Percentiles rank a stretch among this genome's conserved stretches.
Conservation (phyloP, 2,329 filamentous ascomycete species). For the Graphiopsis chlorocephala region DNA sequence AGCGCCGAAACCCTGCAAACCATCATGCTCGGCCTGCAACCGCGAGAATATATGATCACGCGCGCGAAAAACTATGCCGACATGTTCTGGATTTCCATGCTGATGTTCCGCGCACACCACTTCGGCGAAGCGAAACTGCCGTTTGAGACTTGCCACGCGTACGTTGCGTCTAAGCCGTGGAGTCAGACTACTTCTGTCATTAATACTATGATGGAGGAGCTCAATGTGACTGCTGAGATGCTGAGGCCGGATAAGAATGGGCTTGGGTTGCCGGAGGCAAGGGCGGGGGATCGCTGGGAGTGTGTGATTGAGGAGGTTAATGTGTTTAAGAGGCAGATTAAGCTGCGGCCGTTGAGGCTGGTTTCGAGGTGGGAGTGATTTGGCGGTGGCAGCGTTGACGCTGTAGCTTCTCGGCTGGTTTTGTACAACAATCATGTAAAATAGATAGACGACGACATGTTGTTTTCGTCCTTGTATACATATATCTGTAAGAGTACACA, state of each 20-base stretch:
- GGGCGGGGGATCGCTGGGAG: conserved; percentile 48
- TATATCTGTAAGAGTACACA: not conserved
- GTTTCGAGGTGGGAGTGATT: conserved; percentile 22
- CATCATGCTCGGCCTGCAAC: conserved; percentile 47
- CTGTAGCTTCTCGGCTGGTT: not conserved
- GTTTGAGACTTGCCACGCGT: conserved; percentile 40
- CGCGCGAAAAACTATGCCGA: conserved; percentile 35
- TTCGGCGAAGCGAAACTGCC: conserved; percentile 54
- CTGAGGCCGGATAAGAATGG: conserved; percentile 16
- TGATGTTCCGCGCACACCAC: conserved; percentile 58
- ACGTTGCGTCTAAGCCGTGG: conserved; percentile 24
- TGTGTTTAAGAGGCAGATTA: conserved; percentile 33
- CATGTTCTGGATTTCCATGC: conserved; percentile 51
- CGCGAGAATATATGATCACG: conserved; percentile 45
- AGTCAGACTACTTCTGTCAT: not conserved
- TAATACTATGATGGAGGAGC: conserved; percentile 23
- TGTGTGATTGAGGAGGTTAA: conserved; percentile 39
- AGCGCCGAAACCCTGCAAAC: conserved; percentile 46
- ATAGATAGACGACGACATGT: not conserved
- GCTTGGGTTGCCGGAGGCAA: conserved; percentile 18
- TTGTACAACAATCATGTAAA: not conserved
- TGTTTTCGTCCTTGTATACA: not conserved
- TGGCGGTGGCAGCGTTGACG: not conserved
- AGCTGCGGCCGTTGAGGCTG: conserved; percentile 39
- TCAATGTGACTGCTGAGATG: conserved; percentile 24